Percentiles rank a stretch among this genome's conserved stretches.
Conservation (phyloP, 345 rosid species). For the Brassica napus region DNA sequence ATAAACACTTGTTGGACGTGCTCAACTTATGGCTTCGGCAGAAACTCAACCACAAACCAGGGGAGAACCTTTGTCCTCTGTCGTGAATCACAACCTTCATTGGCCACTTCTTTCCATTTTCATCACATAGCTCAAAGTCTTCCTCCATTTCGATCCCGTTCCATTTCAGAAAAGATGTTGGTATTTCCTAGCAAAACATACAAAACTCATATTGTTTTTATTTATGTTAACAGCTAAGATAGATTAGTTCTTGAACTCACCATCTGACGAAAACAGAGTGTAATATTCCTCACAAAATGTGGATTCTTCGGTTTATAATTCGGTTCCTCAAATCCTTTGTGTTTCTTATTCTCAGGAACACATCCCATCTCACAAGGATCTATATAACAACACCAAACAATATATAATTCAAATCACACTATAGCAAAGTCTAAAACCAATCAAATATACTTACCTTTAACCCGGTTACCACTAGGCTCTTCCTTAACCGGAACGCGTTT, state of each 20-base stretch:
- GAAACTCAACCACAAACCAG: slow-evolving; percentile 7
- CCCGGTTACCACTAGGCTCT: slow-evolving; percentile 1
- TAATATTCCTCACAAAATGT: slow-evolving; percentile 34
- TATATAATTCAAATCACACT: neutral
- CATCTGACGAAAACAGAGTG: neutral
- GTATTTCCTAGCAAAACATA: slow-evolving; percentile 32
- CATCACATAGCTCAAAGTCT: slow-evolving; percentile 30
- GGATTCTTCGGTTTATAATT: slow-evolving; percentile 27
- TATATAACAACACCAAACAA: neutral
- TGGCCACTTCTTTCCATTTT: slow-evolving; percentile 32
- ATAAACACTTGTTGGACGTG: slow-evolving; percentile 3
- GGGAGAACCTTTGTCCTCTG: neutral
- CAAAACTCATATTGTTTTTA: neutral
- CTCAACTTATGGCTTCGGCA: neutral
- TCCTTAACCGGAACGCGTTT: slow-evolving; percentile 6
- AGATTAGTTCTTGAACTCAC: slow-evolving; percentile 3
- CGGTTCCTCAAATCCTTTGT: slow-evolving; percentile 1
- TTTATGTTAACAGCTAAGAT: neutral
- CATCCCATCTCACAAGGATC: slow-evolving; percentile 9
- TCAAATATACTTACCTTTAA: slow-evolving; percentile 7
- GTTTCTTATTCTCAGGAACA: slow-evolving; percentile 4
- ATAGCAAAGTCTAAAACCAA: neutral
- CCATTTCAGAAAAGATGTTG: slow-evolving; percentile 7
- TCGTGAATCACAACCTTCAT: neutral
- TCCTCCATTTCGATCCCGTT: slow-evolving; percentile 26